Evolutionary conservation across 306 rosid species (phyloP).

Genomic region (Cajanus cajan): DNA sequence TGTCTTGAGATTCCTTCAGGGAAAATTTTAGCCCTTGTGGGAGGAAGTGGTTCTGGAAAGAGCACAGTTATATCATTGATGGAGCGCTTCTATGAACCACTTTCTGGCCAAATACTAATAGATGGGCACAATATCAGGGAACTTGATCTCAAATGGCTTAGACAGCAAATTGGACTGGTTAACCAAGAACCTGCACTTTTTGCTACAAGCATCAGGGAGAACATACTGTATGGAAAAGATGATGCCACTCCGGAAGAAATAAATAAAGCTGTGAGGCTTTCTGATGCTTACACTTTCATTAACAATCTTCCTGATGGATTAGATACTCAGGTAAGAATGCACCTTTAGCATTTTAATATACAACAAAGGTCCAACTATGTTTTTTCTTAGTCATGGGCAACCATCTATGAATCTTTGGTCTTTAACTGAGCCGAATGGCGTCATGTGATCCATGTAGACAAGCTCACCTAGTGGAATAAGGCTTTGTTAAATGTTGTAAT

Average conservation of each 20-base stretch:
- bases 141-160: slow-evolving; percentile 81
- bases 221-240: slow-evolving; percentile 78
- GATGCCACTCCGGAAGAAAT: slow-evolving; percentile 73
- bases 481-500: too few species aligned
- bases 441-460: too few species aligned
- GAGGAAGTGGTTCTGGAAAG: slow-evolving; percentile 94
- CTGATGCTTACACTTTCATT: slow-evolving; percentile 74
- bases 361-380: neutral
- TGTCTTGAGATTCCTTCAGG: slow-evolving; percentile 74
- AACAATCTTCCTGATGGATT: slow-evolving; percentile 84
- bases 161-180: slow-evolving; percentile 81
- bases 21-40: slow-evolving; percentile 82
- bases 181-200: slow-evolving; percentile 94
- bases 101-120: slow-evolving; percentile 64
- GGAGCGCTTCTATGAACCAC: slow-evolving; percentile 88
- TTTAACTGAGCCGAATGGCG: too few species aligned
- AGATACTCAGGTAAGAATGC: slow-evolving; percentile 70
- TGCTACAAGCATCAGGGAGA: slow-evolving; percentile 81
- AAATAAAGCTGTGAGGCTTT: slow-evolving; percentile 61
- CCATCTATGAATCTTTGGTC: too few species aligned
- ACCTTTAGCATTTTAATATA: neutral
- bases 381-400: too few species aligned
- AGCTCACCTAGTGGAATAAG: too few species aligned
- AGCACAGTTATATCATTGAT: slow-evolving; percentile 79
- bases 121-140: slow-evolving; percentile 56